Evolutionary conservation across 2,329 filamentous ascomycete genomes (phyloP).

Genomic region (Dactylellina parvicollis): DNA sequence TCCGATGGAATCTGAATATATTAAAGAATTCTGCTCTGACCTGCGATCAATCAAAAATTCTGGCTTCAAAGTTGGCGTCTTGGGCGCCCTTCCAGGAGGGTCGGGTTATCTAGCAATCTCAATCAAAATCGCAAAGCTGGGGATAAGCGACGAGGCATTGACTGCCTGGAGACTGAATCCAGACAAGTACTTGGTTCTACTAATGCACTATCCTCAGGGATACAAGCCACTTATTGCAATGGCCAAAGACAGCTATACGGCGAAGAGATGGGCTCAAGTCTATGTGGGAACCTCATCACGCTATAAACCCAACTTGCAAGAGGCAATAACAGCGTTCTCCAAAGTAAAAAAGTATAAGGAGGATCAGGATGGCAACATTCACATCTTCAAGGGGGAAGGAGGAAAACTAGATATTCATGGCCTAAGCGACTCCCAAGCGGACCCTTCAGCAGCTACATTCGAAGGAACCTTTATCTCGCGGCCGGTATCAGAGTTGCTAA

Average conservation of each 20-base stretch:
- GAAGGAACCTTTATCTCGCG: slow-evolving; percentile 75
- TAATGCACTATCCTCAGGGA: slow-evolving; percentile 72
- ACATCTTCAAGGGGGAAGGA: slow-evolving; percentile 45
- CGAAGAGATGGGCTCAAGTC: slow-evolving; percentile 66
- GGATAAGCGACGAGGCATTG: slow-evolving; percentile 77
- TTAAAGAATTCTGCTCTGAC: slow-evolving; percentile 66
- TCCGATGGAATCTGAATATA: slow-evolving; percentile 42
- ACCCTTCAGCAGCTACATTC: slow-evolving; percentile 61
- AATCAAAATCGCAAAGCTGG: slow-evolving; percentile 74
- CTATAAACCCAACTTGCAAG: slow-evolving; percentile 74
- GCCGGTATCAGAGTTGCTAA: slow-evolving; percentile 75
- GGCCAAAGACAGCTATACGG: slow-evolving; percentile 61
- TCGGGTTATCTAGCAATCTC: slow-evolving; percentile 72
- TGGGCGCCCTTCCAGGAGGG: slow-evolving; percentile 63
- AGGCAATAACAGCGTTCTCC: slow-evolving; percentile 68
- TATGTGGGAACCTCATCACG: slow-evolving; percentile 74
- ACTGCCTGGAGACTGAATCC: slow-evolving; percentile 78
- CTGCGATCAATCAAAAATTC: slow-evolving; percentile 70
- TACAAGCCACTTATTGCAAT: slow-evolving; percentile 72
- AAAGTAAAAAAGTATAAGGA: slow-evolving; percentile 58
- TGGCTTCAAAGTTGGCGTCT: slow-evolving; percentile 76
- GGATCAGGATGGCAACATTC: slow-evolving; percentile 49
- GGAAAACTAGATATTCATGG: slow-evolving; percentile 40
- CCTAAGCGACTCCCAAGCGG: slow-evolving; percentile 37
- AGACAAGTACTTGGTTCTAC: slow-evolving; percentile 76